Conservation (phyloP, 192 early-diverging fungal genomes). For the Podila clonocystis region DNA sequence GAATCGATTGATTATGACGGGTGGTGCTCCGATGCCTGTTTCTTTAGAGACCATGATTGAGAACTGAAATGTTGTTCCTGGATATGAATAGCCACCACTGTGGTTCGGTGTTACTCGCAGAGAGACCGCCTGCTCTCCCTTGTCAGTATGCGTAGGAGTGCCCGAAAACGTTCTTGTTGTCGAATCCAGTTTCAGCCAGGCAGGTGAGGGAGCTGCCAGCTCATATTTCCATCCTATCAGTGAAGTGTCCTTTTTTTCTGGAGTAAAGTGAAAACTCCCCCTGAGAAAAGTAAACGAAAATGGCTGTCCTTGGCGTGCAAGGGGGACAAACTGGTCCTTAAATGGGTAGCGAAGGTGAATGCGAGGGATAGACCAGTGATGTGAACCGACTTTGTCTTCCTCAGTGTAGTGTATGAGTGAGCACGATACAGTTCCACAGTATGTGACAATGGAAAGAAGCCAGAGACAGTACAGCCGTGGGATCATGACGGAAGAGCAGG, state of each 20-base stretch:
- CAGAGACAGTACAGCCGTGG: too few relatives aligned
- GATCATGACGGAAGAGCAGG: too few relatives aligned
- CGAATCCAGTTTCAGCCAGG: constrained; percentile 5
- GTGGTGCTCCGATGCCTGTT: constrained; percentile 1
- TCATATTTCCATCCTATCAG: neutral
- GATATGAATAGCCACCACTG: neutral
- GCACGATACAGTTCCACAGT: too few relatives aligned
- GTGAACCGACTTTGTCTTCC: too few relatives aligned
- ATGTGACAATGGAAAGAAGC: too few relatives aligned
- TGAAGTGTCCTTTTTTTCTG: neutral
- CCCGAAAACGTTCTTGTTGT: constrained; percentile 9
- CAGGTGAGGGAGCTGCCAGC: neutral
- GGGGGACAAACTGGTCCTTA: too few relatives aligned
- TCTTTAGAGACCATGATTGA: constrained; percentile 1
- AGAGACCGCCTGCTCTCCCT: neutral
- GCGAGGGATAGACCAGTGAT: too few relatives aligned
- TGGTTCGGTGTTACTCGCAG: neutral
- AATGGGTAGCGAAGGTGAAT: too few relatives aligned
- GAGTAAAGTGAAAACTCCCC: neutral
- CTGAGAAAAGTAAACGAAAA: too few relatives aligned
- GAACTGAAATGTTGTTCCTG: too few relatives aligned
- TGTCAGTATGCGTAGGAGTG: constrained; percentile 2
- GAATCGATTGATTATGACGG: neutral
- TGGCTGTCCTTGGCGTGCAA: too few relatives aligned
- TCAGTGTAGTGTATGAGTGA: too few relatives aligned